phyloP scores from a whole-genome alignment of 2,329 filamentous ascomycete genomes.

The Rutstroemia sp. region DNA sequence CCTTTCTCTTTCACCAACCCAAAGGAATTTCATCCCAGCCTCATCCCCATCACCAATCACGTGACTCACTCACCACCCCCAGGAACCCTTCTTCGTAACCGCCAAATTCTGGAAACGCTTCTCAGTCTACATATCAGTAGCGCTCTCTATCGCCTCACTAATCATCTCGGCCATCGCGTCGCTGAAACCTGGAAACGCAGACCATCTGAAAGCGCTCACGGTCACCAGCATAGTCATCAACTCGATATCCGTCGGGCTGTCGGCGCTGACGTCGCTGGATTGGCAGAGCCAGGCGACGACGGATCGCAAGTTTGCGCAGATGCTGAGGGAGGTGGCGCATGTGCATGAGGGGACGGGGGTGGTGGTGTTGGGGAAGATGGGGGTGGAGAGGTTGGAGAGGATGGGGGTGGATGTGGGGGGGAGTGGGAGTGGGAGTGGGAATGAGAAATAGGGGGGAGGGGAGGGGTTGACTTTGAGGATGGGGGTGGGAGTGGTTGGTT shows the following conservation, averaged over 20 bases:
- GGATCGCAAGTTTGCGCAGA: slow-evolving; percentile 19
- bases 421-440: not conserved
- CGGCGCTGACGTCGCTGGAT: slow-evolving; percentile 22
- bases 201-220: slow-evolving; percentile 15
- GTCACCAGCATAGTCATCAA: slow-evolving; percentile 21
- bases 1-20: not conserved
- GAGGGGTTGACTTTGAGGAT: not conserved
- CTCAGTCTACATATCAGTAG: slow-evolving; percentile 18
- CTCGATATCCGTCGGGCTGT: slow-evolving; percentile 15
- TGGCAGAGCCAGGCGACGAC: slow-evolving; percentile 20
- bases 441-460: not conserved
- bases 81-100: slow-evolving; percentile 16
- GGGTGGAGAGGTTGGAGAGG: no score
- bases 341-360: slow-evolving; percentile 16
- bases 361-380: not conserved
- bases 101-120: slow-evolving; percentile 24
- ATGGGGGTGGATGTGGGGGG: not conserved
- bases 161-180: slow-evolving; percentile 17
- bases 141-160: slow-evolving; percentile 14
- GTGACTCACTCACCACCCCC: not conserved
- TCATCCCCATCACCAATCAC: not conserved
- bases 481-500: not conserved
- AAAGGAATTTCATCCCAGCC: not conserved
- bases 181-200: slow-evolving; percentile 3
- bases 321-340: slow-evolving; percentile 16